phyloP scores from a whole-genome alignment of 164 flowering plant genomes.

The Macadamia tetraphylla region DNA sequence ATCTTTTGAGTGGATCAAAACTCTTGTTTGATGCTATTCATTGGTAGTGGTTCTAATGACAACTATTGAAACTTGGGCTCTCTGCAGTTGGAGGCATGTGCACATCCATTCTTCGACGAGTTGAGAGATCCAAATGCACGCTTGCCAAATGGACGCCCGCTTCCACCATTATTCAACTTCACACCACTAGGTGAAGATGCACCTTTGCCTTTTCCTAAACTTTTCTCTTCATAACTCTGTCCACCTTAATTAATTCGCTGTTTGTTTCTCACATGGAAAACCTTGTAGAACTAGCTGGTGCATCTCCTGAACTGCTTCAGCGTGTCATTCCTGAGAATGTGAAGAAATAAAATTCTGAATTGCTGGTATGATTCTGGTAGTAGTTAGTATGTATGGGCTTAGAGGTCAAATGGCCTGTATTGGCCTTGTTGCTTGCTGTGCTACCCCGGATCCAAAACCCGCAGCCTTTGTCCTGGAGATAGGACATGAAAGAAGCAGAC shows the following conservation, averaged over 20 bases:
- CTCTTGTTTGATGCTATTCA: too few species aligned
- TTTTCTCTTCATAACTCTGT: neutral
- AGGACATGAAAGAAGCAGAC: neutral
- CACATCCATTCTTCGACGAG: conserved; percentile 83
- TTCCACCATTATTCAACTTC: conserved; percentile 87
- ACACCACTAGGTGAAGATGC: conserved; percentile 67
- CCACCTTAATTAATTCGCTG: too few species aligned
- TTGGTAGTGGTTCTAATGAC: too few species aligned
- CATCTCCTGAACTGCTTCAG: conserved; percentile 50
- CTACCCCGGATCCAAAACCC: neutral
- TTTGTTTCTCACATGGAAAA: neutral
- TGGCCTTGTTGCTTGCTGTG: conserved; percentile 7
- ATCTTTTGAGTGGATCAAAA: too few species aligned
- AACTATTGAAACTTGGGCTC: neutral
- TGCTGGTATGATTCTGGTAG: neutral
- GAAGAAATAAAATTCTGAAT: conserved; percentile 27
- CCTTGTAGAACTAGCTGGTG: conserved; percentile 56
- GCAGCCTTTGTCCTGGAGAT: conserved; percentile 1
- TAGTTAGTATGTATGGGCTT: conserved; percentile 9
- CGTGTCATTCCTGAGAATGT: conserved; percentile 69
- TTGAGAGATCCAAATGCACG: conserved; percentile 65
- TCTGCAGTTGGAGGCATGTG: conserved; percentile 86
- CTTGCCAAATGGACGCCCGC: conserved; percentile 66
- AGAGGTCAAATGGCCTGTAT: neutral
- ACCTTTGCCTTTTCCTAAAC: neutral